Base-by-base conservation (phyloP, 2,329 filamentous ascomycete species). In the Clarireedia paspali region DNA sequence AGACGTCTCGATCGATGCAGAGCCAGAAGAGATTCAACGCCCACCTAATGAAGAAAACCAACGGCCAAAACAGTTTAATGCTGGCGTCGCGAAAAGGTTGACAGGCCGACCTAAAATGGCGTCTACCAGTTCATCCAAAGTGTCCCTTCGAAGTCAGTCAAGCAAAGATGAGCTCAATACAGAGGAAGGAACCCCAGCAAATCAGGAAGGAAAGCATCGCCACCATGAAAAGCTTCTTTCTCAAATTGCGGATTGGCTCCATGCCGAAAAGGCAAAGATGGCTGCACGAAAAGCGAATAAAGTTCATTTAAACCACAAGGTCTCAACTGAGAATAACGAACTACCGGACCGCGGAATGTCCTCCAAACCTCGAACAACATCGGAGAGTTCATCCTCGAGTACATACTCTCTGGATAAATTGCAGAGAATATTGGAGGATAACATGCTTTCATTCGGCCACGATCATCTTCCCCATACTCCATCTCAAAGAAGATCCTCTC, bases 241-340 rank as follows among this genome's bases (percentile, higher is more conserved):
- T 20, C 89, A 95, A 67, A 84, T 96, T 14, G 79, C 82, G 26
- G 83, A 89, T 62, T 97, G 92, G 92, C 74, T 96, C 40, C 83
- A 91, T 63, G 81, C 85, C 50, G 91, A 96, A 72, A 87, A 85
- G 67, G 73, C 77, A 34, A 88, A 87, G 70, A 83, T 83, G 63
- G 78, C 79, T 40, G 71, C 76, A 9, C 77, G 77, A 50, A 82
- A 78, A 66, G 70, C 75, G 66, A 76, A 72, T 70, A 65, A 75
- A 70, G 64, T 65, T 49, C 57, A 65, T 46, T 59, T 53, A 30
- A 39, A 64, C 4, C 63, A 63, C 15, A 36, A 48, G 20, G 56
- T 46, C 14, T 24, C 36, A 12, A 50, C 30, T 26, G 9, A 34
- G 15, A 24, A 26, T 15, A 34, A 53, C 14, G 50, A 62, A n/a